phyloP scores from a whole-genome alignment of 2,329 filamentous ascomycete species.

The Ramichloridium luteum region DNA sequence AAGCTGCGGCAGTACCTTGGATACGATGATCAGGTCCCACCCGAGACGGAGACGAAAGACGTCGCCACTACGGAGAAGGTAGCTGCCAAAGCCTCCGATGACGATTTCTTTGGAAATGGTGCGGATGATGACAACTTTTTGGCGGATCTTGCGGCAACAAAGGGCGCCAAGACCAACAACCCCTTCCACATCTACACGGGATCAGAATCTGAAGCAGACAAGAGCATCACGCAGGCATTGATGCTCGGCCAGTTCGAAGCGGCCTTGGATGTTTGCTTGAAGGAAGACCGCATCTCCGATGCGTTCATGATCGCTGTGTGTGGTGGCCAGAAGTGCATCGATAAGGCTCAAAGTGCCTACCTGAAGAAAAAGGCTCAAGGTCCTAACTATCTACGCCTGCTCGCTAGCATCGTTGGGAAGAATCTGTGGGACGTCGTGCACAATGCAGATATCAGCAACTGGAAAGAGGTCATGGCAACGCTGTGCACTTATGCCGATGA shows the following conservation, averaged over 20 bases:
- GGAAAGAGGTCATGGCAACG: constrained; percentile 95
- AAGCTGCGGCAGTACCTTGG: constrained; percentile 82
- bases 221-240: constrained; percentile 72
- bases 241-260: constrained; percentile 85
- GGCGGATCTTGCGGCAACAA: constrained; percentile 70
- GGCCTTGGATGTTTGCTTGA: constrained; percentile 77
- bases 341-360: constrained; percentile 87
- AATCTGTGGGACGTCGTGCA: constrained; percentile 97
- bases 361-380: constrained; percentile 68
- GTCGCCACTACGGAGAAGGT: constrained; percentile 44
- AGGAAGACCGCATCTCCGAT: constrained; percentile 83
- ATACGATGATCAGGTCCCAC: constrained; percentile 51
- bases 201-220: constrained; percentile 72
- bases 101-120: constrained; percentile 60
- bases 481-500: constrained; percentile 91
- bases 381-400: constrained; percentile 81
- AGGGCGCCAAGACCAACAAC: constrained; percentile 84
- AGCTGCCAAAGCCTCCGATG: constrained; percentile 32
- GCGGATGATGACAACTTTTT: constrained; percentile 75
- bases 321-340: constrained; percentile 81
- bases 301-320: constrained; percentile 98
- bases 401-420: constrained; percentile 87
- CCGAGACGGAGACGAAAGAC: constrained; percentile 29
- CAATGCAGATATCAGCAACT: constrained; percentile 82
- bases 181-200: constrained; percentile 84